A percentile compares a stretch with the other conserved stretches of the same genome.
Evolutionary conservation across 2,329 filamentous ascomycete genomes (phyloP).

Genomic region (Didymella arachidicola): DNA sequence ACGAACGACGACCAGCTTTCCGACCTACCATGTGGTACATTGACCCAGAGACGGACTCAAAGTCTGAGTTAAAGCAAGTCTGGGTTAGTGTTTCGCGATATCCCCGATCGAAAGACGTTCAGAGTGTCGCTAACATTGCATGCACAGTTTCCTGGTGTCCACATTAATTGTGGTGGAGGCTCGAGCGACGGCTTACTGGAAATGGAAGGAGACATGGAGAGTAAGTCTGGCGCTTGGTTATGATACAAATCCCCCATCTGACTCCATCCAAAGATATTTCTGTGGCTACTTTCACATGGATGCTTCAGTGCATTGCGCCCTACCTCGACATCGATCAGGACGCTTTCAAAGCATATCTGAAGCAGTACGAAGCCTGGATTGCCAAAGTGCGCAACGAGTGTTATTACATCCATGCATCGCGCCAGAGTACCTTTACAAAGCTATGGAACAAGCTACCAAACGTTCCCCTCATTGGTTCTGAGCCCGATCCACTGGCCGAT

Average conservation of each 20-base stretch:
- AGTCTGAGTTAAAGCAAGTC: constrained; percentile 57
- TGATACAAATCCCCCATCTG: neutral
- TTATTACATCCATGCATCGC: constrained; percentile 37
- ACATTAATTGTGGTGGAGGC: constrained; percentile 61
- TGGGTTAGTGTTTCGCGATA: constrained; percentile 48
- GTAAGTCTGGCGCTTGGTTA: constrained; percentile 24
- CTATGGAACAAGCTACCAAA: constrained; percentile 27
- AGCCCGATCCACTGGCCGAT: constrained; percentile 22
- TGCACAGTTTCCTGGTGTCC: constrained; percentile 57
- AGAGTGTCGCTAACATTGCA: neutral
- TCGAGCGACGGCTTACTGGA: constrained; percentile 40
- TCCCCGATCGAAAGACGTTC: too few species aligned
- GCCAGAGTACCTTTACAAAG: neutral
- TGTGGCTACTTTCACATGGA: constrained; percentile 62
- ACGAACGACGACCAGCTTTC: constrained; percentile 62
- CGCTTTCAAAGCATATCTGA: constrained; percentile 53
- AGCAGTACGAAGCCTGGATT: constrained; percentile 51
- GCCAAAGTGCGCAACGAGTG: constrained; percentile 39
- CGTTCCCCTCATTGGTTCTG: constrained; percentile 35
- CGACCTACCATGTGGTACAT: constrained; percentile 61
- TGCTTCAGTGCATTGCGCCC: constrained; percentile 61
- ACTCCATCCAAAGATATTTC: constrained; percentile 43
- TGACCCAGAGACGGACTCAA: constrained; percentile 43
- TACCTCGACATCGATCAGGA: constrained; percentile 56
- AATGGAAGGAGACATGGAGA: constrained; percentile 47